Conservation (phyloP, 306 rosid genomes). For the Vigna nakashimae region DNA sequence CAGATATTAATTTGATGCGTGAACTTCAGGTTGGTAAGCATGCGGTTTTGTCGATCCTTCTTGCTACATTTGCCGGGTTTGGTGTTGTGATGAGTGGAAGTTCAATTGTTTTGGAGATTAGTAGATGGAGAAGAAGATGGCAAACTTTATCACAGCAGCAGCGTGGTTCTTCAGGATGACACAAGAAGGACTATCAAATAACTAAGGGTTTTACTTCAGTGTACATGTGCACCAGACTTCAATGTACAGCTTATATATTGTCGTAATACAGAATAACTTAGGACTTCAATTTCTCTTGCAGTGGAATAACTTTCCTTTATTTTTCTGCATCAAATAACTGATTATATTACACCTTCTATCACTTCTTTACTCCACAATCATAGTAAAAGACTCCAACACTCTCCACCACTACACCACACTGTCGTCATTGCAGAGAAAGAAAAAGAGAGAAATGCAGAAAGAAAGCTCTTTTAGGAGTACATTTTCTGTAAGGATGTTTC, state of each 20-base stretch:
- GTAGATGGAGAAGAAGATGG: conserved; percentile 70
- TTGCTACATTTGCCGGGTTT: conserved; percentile 91
- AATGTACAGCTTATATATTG: conserved; percentile 43
- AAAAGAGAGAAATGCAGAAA: too few relatives aligned
- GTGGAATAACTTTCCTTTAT: not conserved
- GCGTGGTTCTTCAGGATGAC: conserved; percentile 41
- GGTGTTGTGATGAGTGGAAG: conserved; percentile 93
- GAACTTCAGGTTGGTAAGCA: conserved; percentile 70
- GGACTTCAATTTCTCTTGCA: conserved; percentile 14
- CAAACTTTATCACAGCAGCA: conserved; percentile 52
- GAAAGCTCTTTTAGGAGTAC: too few relatives aligned
- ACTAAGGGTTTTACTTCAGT: not conserved
- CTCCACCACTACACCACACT: too few relatives aligned
- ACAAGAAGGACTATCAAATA: conserved; percentile 35
- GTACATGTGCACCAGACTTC: conserved; percentile 3
- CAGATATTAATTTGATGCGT: not conserved
- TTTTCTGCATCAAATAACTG: too few relatives aligned
- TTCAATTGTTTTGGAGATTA: conserved; percentile 68
- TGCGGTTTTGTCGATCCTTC: conserved; percentile 80
- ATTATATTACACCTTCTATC: too few relatives aligned
- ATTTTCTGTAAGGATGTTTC: too few relatives aligned
- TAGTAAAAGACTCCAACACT: too few relatives aligned
- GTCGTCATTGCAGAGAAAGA: too few relatives aligned
- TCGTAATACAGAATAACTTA: conserved; percentile 31
- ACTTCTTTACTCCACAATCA: too few relatives aligned